A percentile compares a stretch with the other conserved stretches of the same genome.
Conservation (phyloP, 2,329 filamentous ascomycete genomes). For the Colletotrichum trifolii region DNA sequence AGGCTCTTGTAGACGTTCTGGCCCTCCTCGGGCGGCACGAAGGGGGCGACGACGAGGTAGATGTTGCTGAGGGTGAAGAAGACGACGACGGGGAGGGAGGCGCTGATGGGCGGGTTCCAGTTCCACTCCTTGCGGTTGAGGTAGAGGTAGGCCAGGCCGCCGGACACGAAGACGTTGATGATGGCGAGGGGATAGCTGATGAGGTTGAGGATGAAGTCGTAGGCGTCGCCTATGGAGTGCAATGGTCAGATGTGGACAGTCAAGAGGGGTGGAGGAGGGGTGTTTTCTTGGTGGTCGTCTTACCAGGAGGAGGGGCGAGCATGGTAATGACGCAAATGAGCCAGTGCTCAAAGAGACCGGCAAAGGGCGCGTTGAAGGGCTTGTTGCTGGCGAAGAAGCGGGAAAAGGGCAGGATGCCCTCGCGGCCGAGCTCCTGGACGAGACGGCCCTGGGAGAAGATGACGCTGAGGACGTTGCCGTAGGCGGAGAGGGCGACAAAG, state of each 20-base stretch:
- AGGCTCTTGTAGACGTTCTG: conserved; percentile 64
- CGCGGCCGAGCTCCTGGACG: conserved; percentile 73
- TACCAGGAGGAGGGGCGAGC: conserved; percentile 73
- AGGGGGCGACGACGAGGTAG: conserved; percentile 70
- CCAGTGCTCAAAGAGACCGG: conserved; percentile 73
- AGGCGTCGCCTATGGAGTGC: conserved; percentile 8
- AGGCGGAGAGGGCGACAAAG: conserved; percentile 74
- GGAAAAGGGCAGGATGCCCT: conserved; percentile 74
- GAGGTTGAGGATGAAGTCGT: conserved; percentile 52
- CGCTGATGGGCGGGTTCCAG: conserved; percentile 67
- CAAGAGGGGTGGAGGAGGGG: background rate
- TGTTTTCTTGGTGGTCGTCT: conserved; percentile 65
- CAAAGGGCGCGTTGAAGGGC: conserved; percentile 71
- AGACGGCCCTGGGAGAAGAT: conserved; percentile 76
- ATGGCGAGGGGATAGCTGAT: conserved; percentile 73
- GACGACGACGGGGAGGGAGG: conserved; percentile 63
- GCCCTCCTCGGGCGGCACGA: conserved; percentile 61
- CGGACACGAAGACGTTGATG: conserved; percentile 65
- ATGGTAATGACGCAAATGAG: conserved; percentile 73
- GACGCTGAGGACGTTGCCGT: conserved; percentile 74
- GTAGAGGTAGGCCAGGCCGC: conserved; percentile 65
- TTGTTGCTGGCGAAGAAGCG: conserved; percentile 72
- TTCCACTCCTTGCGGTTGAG: conserved; percentile 57
- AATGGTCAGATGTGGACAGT: conserved; percentile 17
- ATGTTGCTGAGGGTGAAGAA: conserved; percentile 72